Evolutionary conservation across 306 rosid species (phyloP), one percentile per base, ranked within the genome.

Genomic region (Sicyos baderoa): DNA sequence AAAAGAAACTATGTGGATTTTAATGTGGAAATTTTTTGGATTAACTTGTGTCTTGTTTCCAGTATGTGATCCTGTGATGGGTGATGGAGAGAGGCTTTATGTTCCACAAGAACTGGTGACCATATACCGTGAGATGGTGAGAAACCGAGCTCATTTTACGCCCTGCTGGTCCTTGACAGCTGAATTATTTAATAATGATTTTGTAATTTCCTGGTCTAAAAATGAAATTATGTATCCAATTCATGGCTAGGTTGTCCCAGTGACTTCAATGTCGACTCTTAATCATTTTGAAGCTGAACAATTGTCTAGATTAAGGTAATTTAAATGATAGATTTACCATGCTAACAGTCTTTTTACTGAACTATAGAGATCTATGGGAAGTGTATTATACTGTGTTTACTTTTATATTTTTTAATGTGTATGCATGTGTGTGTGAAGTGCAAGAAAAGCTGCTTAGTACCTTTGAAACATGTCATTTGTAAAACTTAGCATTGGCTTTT

Each of bases 61-160:
- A 92, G 98, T 93, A 37, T 93, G 98, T 80, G 98, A 93, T 89
- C 98, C 96, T 59, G 98, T 93, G 81, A 74, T 89, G 97, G 98
- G 98, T 74, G 98, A 93, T 75, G 96, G 86, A 82, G 98, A 96
- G 72, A 93, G 86, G 84, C 88, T 93, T 44, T 89, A 89, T 80
- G 94, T 93, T 71, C 96, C 98, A 59, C 69, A 55, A 76, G 96
- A 93, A 62, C 79, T 89, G 76, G 85, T 89, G 35, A 78, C 91
- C 12, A 91, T 93, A 37, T 93, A 93, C 72, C 96, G 97, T 16
- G 91, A 93, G 77, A 93, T 82, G 97, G 98, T 93, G 78, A 68
- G 54, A 6, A 65, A 75, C 72, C 71, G 35, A 13, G 49, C 42
- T 72, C 51, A 19, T 12, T 15, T 5, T 16, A 8, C 11, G 23